Base-by-base conservation (phyloP, 306 rosid species). In the Alnus rubra region DNA sequence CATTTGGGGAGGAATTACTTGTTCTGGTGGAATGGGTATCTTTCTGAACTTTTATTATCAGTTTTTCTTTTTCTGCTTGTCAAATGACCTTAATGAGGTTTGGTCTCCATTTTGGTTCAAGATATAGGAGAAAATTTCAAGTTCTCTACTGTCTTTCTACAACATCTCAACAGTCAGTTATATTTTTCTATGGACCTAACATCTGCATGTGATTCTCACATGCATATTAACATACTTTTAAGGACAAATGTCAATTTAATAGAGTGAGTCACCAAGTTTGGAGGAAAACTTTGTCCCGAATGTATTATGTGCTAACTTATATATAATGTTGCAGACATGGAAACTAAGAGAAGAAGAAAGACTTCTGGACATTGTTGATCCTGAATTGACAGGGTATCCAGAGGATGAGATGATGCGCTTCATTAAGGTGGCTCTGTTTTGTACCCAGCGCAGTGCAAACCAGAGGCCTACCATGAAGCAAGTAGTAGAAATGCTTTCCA, bases 11-110 rank as follows among this genome's bases (percentile, higher is more conserved):
- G 11, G 87, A 94, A 37, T 79, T 87, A 42, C 68, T 86, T 86
- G 88, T 88, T 86, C 88, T 94, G 51, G 97, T 94, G 28, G 98
- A 94, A 88, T 94, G 97, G 98, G 98, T 92, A 92, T 70, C 39
- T 78, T 59, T 79, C 75, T 84, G 0, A 48, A 54, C 58, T 76
- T 78, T n/a, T 60, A 55, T 49, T 71, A 69, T 74, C 65, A 69
- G 35, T 59, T 59, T 59, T 58, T 58, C 50, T 18, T 12, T 15
- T 39, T 51, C 49, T 53, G 19, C 4, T 28, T 52, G 69, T 31
- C 35, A 9, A 64, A 1, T 33, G 37, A 33, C 37, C 2, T 33
- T 7, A 19, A 56, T 19, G 33, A 56, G 63, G 63, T 23, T 7
- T 56, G 10, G 3, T 56, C 30, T 56, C 63, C 31, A 12, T 45